A percentile compares a stretch with the other conserved stretches of the same genome.
Conservation (phyloP, 371 early-diverging fungal genomes). For the Mucor saturninus region DNA sequence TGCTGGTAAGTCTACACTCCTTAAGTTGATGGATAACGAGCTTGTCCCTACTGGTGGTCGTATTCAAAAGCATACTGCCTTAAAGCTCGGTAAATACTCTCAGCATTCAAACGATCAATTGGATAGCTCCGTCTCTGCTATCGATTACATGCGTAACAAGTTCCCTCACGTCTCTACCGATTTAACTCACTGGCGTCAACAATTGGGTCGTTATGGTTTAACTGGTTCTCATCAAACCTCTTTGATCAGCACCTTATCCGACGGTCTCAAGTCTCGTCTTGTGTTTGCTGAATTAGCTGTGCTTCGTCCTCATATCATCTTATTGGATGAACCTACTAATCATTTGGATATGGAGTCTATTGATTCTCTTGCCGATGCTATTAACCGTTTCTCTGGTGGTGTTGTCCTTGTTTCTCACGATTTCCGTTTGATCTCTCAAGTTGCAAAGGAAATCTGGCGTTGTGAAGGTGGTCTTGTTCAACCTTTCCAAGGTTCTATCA, state of each 20-base stretch:
- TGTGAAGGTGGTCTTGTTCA: constrained; percentile 86
- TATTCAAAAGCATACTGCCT: constrained; percentile 85
- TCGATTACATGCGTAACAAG: constrained; percentile 90
- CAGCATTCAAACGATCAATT: constrained; percentile 98
- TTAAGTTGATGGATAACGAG: constrained; percentile 91
- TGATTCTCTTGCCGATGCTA: constrained; percentile 95
- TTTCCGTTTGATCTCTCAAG: constrained; percentile 96
- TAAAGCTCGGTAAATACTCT: constrained; percentile 96
- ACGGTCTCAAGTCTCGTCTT: constrained; percentile 95
- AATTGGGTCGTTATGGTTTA: constrained; percentile 93
- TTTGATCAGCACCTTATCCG: constrained; percentile 86
- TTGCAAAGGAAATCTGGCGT: constrained; percentile 96
- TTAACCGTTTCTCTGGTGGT: constrained; percentile 95
- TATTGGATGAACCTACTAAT: constrained; percentile 99
- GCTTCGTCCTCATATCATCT: constrained; percentile 88
- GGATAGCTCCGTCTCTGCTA: constrained; percentile 82
- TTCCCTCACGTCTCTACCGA: constrained; percentile 67
- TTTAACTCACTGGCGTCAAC: constrained; percentile 81
- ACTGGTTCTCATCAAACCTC: constrained; percentile 92
- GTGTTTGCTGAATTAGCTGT: constrained; percentile 96
- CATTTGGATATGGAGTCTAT: constrained; percentile 95
- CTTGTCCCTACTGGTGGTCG: constrained; percentile 86
- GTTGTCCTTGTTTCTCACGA: constrained; percentile 99
- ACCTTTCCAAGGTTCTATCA: constrained; percentile 83
- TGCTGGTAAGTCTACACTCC: constrained; percentile 92